A percentile compares a stretch with the other conserved stretches of the same genome.
Evolutionary conservation across 1,139 yeast genomes (phyloP).

Genomic region (Candida freyschussii): DNA sequence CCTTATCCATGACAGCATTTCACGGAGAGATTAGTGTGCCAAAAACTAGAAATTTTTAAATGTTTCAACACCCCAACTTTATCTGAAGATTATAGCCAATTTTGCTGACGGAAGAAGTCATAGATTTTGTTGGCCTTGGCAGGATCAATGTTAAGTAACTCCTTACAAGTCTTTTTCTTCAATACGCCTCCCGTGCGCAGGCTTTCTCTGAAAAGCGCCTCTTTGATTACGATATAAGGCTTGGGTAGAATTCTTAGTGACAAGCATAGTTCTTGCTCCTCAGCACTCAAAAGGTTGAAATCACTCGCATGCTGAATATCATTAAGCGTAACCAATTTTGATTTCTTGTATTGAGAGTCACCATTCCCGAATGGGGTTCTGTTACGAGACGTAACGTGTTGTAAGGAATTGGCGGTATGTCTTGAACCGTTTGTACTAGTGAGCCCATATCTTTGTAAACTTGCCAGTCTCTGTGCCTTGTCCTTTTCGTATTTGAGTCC

Average conservation of each 20-base stretch:
- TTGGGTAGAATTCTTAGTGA: conserved; percentile 84
- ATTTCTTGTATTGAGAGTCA: conserved; percentile 35
- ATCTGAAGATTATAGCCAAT: conserved; percentile 52
- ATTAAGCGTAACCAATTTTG: conserved; percentile 27
- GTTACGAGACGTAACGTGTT: conserved; percentile 18
- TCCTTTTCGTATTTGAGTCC: conserved; percentile 89
- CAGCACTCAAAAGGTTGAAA: conserved; percentile 72
- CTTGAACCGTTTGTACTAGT: conserved; percentile 21
- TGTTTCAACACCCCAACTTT: too few relatives aligned
- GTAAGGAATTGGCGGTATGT: conserved; percentile 26
- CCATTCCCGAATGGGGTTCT: conserved; percentile 21
- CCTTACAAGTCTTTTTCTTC: conserved; percentile 80
- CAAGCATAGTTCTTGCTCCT: conserved; percentile 82
- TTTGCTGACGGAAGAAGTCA: conserved; percentile 88
- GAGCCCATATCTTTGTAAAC: conserved; percentile 54
- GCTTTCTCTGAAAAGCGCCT: conserved; percentile 84
- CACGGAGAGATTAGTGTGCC: too few relatives aligned
- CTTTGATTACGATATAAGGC: conserved; percentile 90
- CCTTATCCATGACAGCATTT: too few relatives aligned
- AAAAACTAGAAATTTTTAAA: too few relatives aligned
- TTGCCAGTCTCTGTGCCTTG: conserved; percentile 57
- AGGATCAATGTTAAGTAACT: conserved; percentile 77
- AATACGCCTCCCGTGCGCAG: conserved; percentile 78
- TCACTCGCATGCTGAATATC: conserved; percentile 86
- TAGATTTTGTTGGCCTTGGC: conserved; percentile 81